Evolutionary conservation across 768 basidiomycete species (phyloP), one percentile per base, ranked within the genome.

Genomic region (Holtermanniella nyarrowii): DNA sequence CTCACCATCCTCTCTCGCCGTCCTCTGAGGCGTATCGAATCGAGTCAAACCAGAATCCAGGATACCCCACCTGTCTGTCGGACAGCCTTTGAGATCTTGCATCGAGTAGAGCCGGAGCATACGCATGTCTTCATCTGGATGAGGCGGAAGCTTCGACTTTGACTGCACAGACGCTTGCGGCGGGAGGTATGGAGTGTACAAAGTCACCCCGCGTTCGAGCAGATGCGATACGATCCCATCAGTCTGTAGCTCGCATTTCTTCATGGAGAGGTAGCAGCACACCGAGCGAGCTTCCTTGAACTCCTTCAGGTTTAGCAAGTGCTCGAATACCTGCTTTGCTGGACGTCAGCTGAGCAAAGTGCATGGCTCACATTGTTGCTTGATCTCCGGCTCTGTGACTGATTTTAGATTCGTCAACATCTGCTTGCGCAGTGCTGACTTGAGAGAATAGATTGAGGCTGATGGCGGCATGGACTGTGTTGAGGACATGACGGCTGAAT

Each of bases 61-160:
- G 2, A 68, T 65, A 0, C 66, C 66, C 66, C 63, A 67, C 22
- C 62, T 67, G 44, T 67, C 65, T n/a, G 61, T 23, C 18, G 60
- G 60, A 49, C 62, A 67, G 2, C 4, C 10, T 5, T 49, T 48
- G 13, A 64, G 52, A 49, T 67, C 65, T 12, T 52, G 55, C 5
- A 20, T 42, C 1, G 57, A 59, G 48, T 65, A 68, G 12, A 68
- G 53, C 20, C 61, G 42, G 16, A 68, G 54, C 63, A 68, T 65
- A 14, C 44, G 37, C 66, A 68, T 68, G 5, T 56, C 57, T 24
- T 47, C 20, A 2, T 16, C 24, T 14, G 46, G 22, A 22, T 23
- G 20, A 5, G 13, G 5, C 44, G 23, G 50, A 16, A 25, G 18
- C 20, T 26, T 47, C 43, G 22, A 23, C 18, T 24, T 46, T 14